phyloP scores from a whole-genome alignment of 225 moss, liverwort and hornwort species.

The Lunularia cruciata region DNA sequence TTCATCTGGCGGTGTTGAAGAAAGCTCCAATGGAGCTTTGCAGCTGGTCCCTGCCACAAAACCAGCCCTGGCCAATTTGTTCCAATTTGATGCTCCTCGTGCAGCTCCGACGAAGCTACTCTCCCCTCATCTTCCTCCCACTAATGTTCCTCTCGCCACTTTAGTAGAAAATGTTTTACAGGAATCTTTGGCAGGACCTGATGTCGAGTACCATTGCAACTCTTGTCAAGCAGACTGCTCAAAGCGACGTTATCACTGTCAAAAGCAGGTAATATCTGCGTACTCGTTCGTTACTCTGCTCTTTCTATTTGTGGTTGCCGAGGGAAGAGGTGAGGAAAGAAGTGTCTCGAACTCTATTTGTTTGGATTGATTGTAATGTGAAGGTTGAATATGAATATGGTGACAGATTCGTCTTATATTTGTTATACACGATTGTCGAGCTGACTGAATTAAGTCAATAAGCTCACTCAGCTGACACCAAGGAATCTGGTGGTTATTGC shows the following conservation, averaged over 20 bases:
- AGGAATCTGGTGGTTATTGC: no score
- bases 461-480: no score
- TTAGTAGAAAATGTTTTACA: conserved; percentile 60
- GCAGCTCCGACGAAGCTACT: conserved; percentile 44
- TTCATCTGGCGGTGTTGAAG: conserved; percentile 48
- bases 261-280: conserved; percentile 77
- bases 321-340: background rate
- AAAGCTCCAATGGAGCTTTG: conserved; percentile 54
- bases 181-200: conserved; percentile 81
- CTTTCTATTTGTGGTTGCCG: background rate
- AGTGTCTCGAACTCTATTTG: no score
- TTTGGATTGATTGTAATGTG: no score
- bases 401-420: no score
- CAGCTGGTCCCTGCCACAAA: conserved; percentile 58
- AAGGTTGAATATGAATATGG: no score
- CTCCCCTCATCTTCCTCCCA: conserved; percentile 20
- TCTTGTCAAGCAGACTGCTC: conserved; percentile 90
- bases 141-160: conserved; percentile 41
- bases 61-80: conserved; percentile 63
- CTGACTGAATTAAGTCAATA: no score
- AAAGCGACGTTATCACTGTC: conserved; percentile 97
- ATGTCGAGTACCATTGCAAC: conserved; percentile 92
- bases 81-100: conserved; percentile 61
- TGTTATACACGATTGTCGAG: no score
- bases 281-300: background rate